Conservation (phyloP, 2,329 filamentous ascomycete genomes). For the Seiridium cupressi region DNA sequence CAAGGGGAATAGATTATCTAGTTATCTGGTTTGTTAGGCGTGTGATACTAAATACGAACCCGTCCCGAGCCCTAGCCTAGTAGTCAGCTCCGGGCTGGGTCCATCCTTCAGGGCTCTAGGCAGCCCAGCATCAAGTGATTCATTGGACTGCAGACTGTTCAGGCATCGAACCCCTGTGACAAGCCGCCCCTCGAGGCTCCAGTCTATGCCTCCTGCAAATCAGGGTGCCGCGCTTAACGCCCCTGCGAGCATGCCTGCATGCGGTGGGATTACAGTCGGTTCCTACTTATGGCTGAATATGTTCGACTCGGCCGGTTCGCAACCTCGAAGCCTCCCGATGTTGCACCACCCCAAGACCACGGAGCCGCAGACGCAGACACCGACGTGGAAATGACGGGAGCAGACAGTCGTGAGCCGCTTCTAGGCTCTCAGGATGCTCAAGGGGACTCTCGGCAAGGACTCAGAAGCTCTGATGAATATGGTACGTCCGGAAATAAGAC, state of each 20-base stretch:
- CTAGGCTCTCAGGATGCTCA: background rate
- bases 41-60: too few relatives aligned
- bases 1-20: too few relatives aligned
- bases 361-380: background rate
- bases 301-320: background rate
- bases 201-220: slow-evolving; percentile 2
- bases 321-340: background rate
- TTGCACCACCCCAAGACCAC: background rate
- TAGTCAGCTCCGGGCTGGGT: background rate
- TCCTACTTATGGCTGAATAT: slow-evolving; percentile 4
- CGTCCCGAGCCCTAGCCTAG: background rate
- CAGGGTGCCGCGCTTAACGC: slow-evolving; percentile 4
- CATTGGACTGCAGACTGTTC: background rate
- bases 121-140: background rate
- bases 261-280: too few relatives aligned
- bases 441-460: background rate
- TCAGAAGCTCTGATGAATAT: slow-evolving; percentile 14
- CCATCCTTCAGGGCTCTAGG: background rate
- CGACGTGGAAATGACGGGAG: background rate
- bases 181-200: background rate
- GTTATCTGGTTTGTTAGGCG: too few relatives aligned
- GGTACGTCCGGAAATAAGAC: slow-evolving; percentile 23
- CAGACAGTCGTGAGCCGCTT: slow-evolving; percentile 5
- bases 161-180: slow-evolving; percentile 2
- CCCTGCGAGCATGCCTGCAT: background rate